Conservation (phyloP, 768 basidiomycete genomes). For the Galerina marginata region DNA sequence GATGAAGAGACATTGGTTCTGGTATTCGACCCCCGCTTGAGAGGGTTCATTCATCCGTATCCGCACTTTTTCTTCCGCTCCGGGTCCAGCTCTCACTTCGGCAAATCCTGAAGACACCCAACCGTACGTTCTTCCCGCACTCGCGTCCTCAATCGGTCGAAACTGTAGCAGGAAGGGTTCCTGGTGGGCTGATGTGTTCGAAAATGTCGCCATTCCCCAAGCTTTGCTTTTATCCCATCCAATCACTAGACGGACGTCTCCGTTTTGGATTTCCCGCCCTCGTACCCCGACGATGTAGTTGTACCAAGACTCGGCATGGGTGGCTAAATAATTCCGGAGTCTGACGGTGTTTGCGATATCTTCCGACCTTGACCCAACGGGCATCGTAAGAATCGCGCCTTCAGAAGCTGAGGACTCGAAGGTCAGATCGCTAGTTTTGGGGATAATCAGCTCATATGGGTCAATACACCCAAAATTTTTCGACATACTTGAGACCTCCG, state of each 20-base stretch:
- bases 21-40: not conserved
- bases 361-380: constrained; percentile 18
- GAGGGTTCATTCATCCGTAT: not conserved
- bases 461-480: not conserved
- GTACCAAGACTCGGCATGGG: constrained; percentile 23
- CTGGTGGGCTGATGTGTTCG: not conserved
- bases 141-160: not conserved
- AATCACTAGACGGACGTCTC: constrained; percentile 23
- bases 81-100: constrained; percentile 8
- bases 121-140: not conserved
- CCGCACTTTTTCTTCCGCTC: not conserved
- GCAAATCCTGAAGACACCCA: constrained; percentile 11
- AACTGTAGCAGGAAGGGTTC: constrained; percentile 1
- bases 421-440: constrained; percentile 7
- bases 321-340: constrained; percentile 16
- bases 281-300: constrained; percentile 16
- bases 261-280: constrained; percentile 21
- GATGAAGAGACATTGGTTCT: constrained; percentile 17
- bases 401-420: constrained; percentile 21
- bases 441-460: not conserved
- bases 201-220: constrained; percentile 25
- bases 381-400: constrained; percentile 25
- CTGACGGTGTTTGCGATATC: constrained; percentile 8
- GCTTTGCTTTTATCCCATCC: constrained; percentile 20
- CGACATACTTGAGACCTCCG: not conserved